Percentiles rank a stretch among this genome's conserved stretches.
These are phyloP conservation scores for Evansstolkia leycettana DNA, from an alignment of 495 filamentous ascomycete genomes.

Conservation along the genomic window DNA sequence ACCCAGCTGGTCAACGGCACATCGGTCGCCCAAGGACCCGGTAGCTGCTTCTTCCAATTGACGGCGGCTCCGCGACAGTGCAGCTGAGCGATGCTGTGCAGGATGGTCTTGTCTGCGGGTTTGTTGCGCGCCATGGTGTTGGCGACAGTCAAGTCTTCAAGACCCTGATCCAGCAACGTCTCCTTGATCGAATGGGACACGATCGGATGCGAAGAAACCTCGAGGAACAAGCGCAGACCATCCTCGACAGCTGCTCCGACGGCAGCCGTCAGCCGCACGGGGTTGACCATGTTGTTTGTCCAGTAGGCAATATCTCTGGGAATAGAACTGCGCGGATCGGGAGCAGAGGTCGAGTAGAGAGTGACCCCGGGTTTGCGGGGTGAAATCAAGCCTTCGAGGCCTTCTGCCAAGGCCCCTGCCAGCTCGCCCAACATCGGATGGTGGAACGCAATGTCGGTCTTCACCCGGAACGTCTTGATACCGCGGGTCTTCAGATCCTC, in stretches of 20 bases:
- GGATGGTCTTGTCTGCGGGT: background rate
- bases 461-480: slow-evolving; percentile 15
- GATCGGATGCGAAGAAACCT: slow-evolving; percentile 24
- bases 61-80: slow-evolving; percentile 30
- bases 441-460: slow-evolving; percentile 23
- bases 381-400: slow-evolving; percentile 14
- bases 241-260: slow-evolving; percentile 23
- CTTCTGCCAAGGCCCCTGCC: slow-evolving; percentile 9
- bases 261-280: slow-evolving; percentile 11
- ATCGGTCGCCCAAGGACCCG: slow-evolving; percentile 25
- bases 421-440: slow-evolving; percentile 20
- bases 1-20: slow-evolving; percentile 38
- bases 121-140: slow-evolving; percentile 14
- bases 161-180: slow-evolving; percentile 15
- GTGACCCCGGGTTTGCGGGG: slow-evolving; percentile 7
- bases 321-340: slow-evolving; percentile 8
- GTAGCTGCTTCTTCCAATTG: slow-evolving; percentile 30
- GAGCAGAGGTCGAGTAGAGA: slow-evolving; percentile 25
- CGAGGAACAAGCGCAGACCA: slow-evolving; percentile 17
- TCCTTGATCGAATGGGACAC: slow-evolving; percentile 22
- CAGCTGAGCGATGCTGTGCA: slow-evolving; percentile 23
- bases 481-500: slow-evolving; percentile 6
- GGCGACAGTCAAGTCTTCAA: slow-evolving; percentile 17
- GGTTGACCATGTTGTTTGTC: background rate
- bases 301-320: slow-evolving; percentile 8